Conservation (phyloP, 768 basidiomycete genomes). For the Collybia sordida region DNA sequence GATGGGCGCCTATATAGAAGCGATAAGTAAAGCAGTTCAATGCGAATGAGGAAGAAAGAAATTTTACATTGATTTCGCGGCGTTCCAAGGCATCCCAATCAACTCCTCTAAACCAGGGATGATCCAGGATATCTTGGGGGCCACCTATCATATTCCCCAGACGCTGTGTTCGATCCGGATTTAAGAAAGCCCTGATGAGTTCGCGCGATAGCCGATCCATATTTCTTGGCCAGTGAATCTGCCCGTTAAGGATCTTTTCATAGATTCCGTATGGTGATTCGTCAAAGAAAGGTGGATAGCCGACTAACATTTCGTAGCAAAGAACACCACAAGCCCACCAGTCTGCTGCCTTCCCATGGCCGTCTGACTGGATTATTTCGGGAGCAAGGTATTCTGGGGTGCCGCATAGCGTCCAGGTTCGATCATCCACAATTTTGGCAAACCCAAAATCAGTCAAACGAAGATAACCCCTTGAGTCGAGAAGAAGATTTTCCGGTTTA, state of each 20-base stretch:
- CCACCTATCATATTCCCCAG: conserved; percentile 93
- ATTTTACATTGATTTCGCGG: conserved; percentile 76
- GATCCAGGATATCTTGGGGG: conserved; percentile 85
- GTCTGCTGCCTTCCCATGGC: conserved; percentile 97
- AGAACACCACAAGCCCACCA: conserved; percentile 99
- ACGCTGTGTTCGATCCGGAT: conserved; percentile 88
- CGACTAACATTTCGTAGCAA: conserved; percentile 98
- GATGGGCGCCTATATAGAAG: conserved; percentile 68
- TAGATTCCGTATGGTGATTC: conserved; percentile 98
- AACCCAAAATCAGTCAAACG: conserved; percentile 98
- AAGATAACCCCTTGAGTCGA: conserved; percentile 91
- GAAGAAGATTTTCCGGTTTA: conserved; percentile 97
- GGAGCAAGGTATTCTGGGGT: conserved; percentile 97
- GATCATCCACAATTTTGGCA: conserved; percentile 95
- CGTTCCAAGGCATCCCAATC: conserved; percentile 89
- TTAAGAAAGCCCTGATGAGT: conserved; percentile 84
- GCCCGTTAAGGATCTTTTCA: conserved; percentile 90
- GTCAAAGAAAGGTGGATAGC: conserved; percentile 98
- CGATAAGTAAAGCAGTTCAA: conserved; percentile 8
- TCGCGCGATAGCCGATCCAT: conserved; percentile 90
- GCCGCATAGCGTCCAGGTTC: conserved; percentile 97
- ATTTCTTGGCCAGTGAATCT: conserved; percentile 87
- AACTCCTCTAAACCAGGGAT: conserved; percentile 95
- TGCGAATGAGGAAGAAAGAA: conserved; percentile 1
- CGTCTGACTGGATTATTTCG: conserved; percentile 96